These are phyloP conservation scores for Nannizzia gypsea DNA, from an alignment of 2,329 filamentous ascomycete genomes.

Conservation along the genomic window DNA sequence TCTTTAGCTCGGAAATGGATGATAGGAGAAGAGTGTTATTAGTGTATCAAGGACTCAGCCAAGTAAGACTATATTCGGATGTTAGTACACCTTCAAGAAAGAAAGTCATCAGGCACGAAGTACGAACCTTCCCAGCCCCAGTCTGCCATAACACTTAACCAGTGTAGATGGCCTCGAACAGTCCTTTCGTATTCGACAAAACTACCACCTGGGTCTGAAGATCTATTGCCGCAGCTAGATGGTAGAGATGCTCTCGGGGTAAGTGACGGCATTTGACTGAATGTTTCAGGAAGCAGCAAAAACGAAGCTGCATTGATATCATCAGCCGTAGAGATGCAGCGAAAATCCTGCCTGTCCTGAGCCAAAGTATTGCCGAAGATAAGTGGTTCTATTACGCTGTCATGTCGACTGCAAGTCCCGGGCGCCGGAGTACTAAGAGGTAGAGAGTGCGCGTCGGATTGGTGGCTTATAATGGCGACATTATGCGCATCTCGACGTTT, in stretches of 20 bases:
- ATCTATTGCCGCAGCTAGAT: conserved; percentile 10
- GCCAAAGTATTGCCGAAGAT: not conserved
- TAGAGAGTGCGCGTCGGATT: conserved; percentile 18
- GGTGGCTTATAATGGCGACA: conserved; percentile 26
- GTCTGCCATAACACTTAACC: conserved; percentile 60
- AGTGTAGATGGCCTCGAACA: conserved; percentile 55
- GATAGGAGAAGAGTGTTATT: not conserved
- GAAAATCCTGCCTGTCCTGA: not conserved
- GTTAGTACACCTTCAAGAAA: not conserved
- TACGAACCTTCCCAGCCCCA: conserved; percentile 57
- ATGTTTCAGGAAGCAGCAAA: not conserved
- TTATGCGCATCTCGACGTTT: conserved; percentile 46
- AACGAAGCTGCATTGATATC: not conserved
- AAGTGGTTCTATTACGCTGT: not conserved
- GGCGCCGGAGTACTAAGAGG: conserved; percentile 15
- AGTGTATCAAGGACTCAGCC: not conserved
- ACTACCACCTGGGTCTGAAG: conserved; percentile 25
- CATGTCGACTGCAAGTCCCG: not conserved
- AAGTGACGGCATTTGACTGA: not conserved
- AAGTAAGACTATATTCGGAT: not conserved
- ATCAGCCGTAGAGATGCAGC: not conserved
- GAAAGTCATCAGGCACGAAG: not conserved
- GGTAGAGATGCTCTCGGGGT: not conserved
- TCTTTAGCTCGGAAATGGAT: not conserved
- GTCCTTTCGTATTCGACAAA: conserved; percentile 49